A percentile compares a stretch with the other conserved stretches of the same genome.
Evolutionary conservation across 2,329 filamentous ascomycete genomes (phyloP).

Genomic region (Clonostachys solani): DNA sequence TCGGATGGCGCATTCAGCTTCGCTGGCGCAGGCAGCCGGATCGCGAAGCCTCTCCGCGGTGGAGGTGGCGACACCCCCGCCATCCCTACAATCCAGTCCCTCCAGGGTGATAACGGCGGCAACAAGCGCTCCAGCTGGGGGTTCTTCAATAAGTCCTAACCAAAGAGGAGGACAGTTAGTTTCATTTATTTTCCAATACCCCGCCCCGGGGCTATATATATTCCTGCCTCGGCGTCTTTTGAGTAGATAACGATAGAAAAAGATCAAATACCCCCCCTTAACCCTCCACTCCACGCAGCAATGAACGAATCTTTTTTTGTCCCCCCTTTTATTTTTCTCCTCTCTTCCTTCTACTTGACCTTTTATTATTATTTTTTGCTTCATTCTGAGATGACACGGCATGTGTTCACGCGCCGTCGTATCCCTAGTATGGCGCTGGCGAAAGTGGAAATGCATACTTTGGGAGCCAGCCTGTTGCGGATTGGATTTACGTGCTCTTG

Average conservation of each 20-base stretch:
- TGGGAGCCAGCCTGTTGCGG: too few relatives aligned
- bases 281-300: background rate
- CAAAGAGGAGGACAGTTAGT: background rate
- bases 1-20: constrained; percentile 70
- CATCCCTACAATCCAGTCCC: constrained; percentile 52
- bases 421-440: too few relatives aligned
- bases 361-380: too few relatives aligned
- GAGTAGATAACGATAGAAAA: constrained; percentile 3
- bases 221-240: constrained; percentile 1
- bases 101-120: constrained; percentile 47
- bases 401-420: too few relatives aligned
- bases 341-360: background rate
- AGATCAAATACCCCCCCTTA: background rate
- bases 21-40: constrained; percentile 57
- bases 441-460: too few relatives aligned
- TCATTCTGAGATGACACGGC: too few relatives aligned
- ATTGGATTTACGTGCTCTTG: too few relatives aligned
- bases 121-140: constrained; percentile 73
- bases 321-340: background rate
- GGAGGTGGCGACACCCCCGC: constrained; percentile 41
- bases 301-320: background rate
- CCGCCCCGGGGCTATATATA: background rate
- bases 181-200: background rate
- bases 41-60: constrained; percentile 65
- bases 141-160: constrained; percentile 55